These are phyloP conservation scores for Boletus fagicola DNA, from an alignment of 768 basidiomycete genomes.

Conservation along the genomic window DNA sequence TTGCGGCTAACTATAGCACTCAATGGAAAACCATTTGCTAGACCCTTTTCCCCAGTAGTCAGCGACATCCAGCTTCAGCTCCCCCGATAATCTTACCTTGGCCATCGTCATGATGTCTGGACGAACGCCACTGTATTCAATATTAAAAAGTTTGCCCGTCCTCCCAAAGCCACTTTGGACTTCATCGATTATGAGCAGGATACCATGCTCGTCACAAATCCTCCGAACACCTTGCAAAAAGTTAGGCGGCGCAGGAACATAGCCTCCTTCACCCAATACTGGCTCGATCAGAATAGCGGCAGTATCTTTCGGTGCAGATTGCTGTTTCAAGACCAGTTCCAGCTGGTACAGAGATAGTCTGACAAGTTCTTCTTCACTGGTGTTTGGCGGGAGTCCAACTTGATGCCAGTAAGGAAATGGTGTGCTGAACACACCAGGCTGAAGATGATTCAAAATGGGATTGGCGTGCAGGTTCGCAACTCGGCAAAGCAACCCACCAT, in stretches of 20 bases:
- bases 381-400: conserved; percentile 53
- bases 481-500: conserved; percentile 55
- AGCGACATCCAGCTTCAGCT: not conserved
- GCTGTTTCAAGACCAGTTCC: conserved; percentile 75
- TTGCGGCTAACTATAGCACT: conserved; percentile 80
- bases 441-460: conserved; percentile 1
- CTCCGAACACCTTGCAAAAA: conserved; percentile 78
- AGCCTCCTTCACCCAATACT: conserved; percentile 93
- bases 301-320: conserved; percentile 79
- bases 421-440: conserved; percentile 81
- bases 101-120: conserved; percentile 91
- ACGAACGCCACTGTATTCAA: conserved; percentile 77
- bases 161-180: conserved; percentile 90
- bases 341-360: conserved; percentile 74
- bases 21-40: conserved; percentile 93
- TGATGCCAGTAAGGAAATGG: conserved; percentile 97
- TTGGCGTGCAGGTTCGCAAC: not conserved
- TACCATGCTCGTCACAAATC: conserved; percentile 84
- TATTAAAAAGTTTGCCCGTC: conserved; percentile 79
- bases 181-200: conserved; percentile 83
- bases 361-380: conserved; percentile 57
- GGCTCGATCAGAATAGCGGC: conserved; percentile 95
- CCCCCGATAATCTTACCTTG: conserved; percentile 51
- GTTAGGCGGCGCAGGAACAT: conserved; percentile 79
- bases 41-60: conserved; percentile 44